Conservation (phyloP, 1,139 yeast genomes). For the Kodamaea derodonti region DNA sequence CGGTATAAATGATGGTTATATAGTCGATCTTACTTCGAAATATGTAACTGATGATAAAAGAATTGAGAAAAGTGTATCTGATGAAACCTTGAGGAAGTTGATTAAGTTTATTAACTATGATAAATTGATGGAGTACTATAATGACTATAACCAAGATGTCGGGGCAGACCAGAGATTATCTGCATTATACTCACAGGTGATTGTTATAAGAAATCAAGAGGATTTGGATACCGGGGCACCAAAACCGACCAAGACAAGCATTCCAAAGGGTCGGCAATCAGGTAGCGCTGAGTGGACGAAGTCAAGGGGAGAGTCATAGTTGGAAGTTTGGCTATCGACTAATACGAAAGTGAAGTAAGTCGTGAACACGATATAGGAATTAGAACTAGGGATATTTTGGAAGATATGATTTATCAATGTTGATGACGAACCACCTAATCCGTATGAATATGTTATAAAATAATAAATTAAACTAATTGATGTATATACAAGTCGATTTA, state of each 20-base stretch:
- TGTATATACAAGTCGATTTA: too few species aligned
- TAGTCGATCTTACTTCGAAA: constrained; percentile 64
- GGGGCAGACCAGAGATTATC: constrained; percentile 16
- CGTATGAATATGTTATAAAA: too few species aligned
- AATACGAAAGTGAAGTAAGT: too few species aligned
- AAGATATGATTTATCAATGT: too few species aligned
- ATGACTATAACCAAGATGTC: constrained; percentile 1
- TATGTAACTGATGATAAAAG: constrained; percentile 57
- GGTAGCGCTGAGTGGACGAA: constrained; percentile 76
- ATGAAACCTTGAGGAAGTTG: constrained; percentile 36
- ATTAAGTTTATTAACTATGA: constrained; percentile 25
- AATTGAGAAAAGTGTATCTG: constrained; percentile 47
- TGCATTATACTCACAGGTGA: constrained; percentile 23
- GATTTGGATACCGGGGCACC: constrained; percentile 6
- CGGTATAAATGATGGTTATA: constrained; percentile 60
- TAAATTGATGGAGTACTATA: constrained; percentile 27
- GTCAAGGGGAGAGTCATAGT: constrained; percentile 57
- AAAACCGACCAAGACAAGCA: constrained; percentile 6
- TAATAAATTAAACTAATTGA: too few species aligned
- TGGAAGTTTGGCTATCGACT: neutral
- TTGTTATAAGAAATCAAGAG: constrained; percentile 24
- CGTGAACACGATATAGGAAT: too few species aligned
- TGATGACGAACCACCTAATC: too few species aligned
- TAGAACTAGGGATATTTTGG: too few species aligned
- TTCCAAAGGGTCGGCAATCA: constrained; percentile 58